A percentile compares a stretch with the other conserved stretches of the same genome.
Conservation (phyloP, 148 eudicot species). For the Amaranthus hypochondriacus region DNA sequence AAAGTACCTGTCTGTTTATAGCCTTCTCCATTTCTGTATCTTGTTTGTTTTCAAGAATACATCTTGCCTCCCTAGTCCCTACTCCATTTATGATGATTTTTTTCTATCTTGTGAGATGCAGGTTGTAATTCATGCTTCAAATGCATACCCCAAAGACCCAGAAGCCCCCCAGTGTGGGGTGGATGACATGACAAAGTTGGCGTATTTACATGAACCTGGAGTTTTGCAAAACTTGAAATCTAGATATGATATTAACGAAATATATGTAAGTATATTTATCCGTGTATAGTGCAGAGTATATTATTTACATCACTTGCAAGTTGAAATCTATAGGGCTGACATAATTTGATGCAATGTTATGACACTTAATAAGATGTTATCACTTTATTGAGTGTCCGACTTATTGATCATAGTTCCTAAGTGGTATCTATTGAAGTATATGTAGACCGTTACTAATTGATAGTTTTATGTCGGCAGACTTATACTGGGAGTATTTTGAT, state of each 20-base stretch:
- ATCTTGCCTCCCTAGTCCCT: background rate
- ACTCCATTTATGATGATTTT: conserved; percentile 1
- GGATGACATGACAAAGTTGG: conserved; percentile 98
- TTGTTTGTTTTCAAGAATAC: background rate
- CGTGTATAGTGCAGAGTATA: background rate
- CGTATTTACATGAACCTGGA: conserved; percentile 99
- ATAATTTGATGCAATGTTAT: too few relatives aligned
- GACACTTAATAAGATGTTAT: too few relatives aligned
- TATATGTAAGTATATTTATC: conserved; percentile 62
- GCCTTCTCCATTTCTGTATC: background rate
- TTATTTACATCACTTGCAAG: background rate
- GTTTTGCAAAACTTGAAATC: conserved; percentile 76
- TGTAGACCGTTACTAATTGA: conserved; percentile 15
- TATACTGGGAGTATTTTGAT: conserved; percentile 94
- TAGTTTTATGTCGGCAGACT: conserved; percentile 52
- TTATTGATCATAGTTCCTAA: too few relatives aligned
- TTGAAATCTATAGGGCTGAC: too few relatives aligned
- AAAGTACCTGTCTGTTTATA: background rate
- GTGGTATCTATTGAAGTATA: too few relatives aligned
- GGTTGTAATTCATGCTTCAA: conserved; percentile 66
- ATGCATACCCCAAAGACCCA: conserved; percentile 80
- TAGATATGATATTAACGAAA: conserved; percentile 97
- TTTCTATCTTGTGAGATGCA: conserved; percentile 27
- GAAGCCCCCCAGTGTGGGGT: conserved; percentile 99
- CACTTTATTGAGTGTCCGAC: too few relatives aligned